These are phyloP conservation scores for Zangia roseola DNA, from an alignment of 768 basidiomycete genomes.

Conservation along the genomic window DNA sequence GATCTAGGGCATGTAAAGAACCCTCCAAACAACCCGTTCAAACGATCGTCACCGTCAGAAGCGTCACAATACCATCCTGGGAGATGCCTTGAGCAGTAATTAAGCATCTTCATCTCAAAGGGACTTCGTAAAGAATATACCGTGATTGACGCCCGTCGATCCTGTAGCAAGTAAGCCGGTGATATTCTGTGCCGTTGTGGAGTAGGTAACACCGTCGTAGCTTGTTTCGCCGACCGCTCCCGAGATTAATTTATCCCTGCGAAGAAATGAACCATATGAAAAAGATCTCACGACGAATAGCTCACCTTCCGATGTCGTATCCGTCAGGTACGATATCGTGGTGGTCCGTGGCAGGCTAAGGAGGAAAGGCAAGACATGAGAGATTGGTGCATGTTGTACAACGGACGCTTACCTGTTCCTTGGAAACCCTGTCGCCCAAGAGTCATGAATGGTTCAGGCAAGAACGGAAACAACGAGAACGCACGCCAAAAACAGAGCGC, in stretches of 20 bases:
- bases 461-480: constrained; percentile 11
- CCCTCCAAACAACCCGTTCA: constrained; percentile 11
- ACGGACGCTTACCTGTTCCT: constrained; percentile 39
- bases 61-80: constrained; percentile 52
- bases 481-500: constrained; percentile 57
- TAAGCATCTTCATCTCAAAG: no score
- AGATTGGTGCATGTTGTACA: not conserved
- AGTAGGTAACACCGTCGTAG: constrained; percentile 48
- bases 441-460: not conserved
- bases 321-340: constrained; percentile 47
- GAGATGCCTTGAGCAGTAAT: constrained; percentile 45
- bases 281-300: not conserved
- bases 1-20: no score
- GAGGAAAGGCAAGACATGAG: not conserved
- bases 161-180: constrained; percentile 56
- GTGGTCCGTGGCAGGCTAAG: constrained; percentile 29
- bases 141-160: constrained; percentile 48
- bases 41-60: constrained; percentile 51
- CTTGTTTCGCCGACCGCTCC: constrained; percentile 38
- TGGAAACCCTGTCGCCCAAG: constrained; percentile 38
- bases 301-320: constrained; percentile 46
- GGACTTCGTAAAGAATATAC: constrained; percentile 27
- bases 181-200: constrained; percentile 43
- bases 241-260: constrained; percentile 39
- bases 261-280: not conserved